Conservation (phyloP, 2,329 filamentous ascomycete species). For the Fusarium citri region DNA sequence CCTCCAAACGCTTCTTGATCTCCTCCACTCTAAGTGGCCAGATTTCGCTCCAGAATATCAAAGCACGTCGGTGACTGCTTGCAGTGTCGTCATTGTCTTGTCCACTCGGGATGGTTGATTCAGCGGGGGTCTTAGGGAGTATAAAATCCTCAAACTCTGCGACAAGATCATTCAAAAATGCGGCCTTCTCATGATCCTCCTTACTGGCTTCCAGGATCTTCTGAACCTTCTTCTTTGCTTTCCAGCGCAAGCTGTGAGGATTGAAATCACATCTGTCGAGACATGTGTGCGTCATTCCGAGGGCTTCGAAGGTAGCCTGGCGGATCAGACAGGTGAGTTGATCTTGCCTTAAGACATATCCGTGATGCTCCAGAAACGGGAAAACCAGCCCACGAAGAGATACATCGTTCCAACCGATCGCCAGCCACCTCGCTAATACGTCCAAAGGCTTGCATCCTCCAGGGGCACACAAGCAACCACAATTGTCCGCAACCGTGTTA, state of each 20-base stretch:
- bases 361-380: rapidly evolving
- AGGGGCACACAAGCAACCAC: too few species aligned
- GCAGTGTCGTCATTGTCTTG: too few species aligned
- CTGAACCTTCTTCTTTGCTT: too few species aligned
- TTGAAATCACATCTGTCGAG: too few species aligned
- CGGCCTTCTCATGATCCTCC: background rate
- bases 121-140: rapidly evolving
- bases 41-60: background rate
- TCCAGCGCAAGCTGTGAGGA: too few species aligned
- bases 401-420: too few species aligned
- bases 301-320: background rate
- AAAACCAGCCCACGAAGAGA: too few species aligned
- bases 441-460: background rate
- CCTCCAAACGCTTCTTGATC: background rate
- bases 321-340: background rate
- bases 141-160: background rate
- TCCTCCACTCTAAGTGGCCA: background rate
- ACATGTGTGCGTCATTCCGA: background rate
- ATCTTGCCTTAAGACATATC: too few species aligned
- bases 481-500: too few species aligned
- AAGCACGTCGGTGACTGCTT: too few species aligned
- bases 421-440: background rate
- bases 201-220: background rate
- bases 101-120: rapidly evolving
- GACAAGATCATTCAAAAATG: background rate